Evolutionary conservation across 2,329 filamentous ascomycete genomes (phyloP).

Genomic region (Phialocephala subalpina): DNA sequence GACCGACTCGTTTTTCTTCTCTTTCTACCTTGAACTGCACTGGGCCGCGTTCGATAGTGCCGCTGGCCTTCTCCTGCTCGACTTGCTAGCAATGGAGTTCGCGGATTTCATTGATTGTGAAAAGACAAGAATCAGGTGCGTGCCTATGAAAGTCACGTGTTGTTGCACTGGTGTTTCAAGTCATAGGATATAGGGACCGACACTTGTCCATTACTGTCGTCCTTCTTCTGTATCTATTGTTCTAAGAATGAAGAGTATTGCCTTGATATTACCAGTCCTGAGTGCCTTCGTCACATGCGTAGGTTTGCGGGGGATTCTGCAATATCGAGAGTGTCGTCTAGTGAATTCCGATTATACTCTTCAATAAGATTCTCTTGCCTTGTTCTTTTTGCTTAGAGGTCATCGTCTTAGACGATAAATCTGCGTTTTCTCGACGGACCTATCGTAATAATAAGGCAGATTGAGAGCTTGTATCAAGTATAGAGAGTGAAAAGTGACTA

Average conservation of each 20-base stretch:
- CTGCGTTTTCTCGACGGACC: too few species aligned
- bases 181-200: not conserved
- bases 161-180: not conserved
- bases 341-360: too few species aligned
- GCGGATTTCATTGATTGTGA: conserved; percentile 29
- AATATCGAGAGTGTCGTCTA: too few species aligned
- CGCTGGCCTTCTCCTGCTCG: too few species aligned
- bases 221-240: conserved; percentile 1
- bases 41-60: conserved; percentile 26
- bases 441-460: too few species aligned
- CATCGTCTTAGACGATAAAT: too few species aligned
- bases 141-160: conserved; percentile 32
- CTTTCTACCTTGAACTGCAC: conserved; percentile 29
- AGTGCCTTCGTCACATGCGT: not conserved
- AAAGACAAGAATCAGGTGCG: conserved; percentile 31
- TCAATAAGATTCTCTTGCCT: too few species aligned
- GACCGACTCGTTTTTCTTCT: conserved; percentile 26
- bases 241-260: conserved; percentile 1
- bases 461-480: too few species aligned
- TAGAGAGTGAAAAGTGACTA: too few species aligned
- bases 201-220: not conserved
- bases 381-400: too few species aligned
- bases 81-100: conserved; percentile 32
- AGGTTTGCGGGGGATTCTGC: too few species aligned
- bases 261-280: not conserved